A percentile compares a stretch with the other conserved stretches of the same genome.
Conservation (phyloP, 2,329 filamentous ascomycete species). For the Colletotrichum cordylinicola region DNA sequence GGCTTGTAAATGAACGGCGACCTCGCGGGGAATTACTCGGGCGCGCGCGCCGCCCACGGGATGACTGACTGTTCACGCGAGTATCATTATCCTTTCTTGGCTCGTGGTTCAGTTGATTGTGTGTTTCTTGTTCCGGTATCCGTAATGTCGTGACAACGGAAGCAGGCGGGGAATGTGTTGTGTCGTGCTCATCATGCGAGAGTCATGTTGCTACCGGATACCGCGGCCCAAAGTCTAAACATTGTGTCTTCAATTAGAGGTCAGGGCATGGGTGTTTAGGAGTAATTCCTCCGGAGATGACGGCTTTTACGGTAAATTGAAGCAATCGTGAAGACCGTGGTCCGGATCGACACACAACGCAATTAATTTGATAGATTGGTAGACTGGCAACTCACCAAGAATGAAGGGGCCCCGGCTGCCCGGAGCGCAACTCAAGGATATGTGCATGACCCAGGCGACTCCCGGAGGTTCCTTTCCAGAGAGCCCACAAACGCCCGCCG, state of each 20-base stretch:
- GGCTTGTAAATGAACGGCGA: background rate
- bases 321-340: background rate
- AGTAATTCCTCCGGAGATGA: conserved; percentile 5
- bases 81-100: background rate
- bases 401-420: background rate
- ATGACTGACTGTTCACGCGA: background rate
- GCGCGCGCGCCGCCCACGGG: background rate
- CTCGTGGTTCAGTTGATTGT: background rate
- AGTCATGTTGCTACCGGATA: background rate
- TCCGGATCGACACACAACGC: background rate
- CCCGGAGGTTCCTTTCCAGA: background rate
- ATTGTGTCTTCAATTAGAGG: background rate
- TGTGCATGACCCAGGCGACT: background rate
- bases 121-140: background rate
- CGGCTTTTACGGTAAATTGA: background rate
- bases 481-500: background rate
- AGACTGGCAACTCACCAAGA: background rate
- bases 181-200: background rate
- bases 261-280: background rate
- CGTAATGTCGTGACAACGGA: background rate
- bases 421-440: background rate
- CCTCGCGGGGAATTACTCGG: background rate
- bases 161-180: background rate
- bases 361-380: background rate
- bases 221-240: background rate